Evolutionary conservation across 345 rosid species (phyloP).

Genomic region (Camelina laxa): DNA sequence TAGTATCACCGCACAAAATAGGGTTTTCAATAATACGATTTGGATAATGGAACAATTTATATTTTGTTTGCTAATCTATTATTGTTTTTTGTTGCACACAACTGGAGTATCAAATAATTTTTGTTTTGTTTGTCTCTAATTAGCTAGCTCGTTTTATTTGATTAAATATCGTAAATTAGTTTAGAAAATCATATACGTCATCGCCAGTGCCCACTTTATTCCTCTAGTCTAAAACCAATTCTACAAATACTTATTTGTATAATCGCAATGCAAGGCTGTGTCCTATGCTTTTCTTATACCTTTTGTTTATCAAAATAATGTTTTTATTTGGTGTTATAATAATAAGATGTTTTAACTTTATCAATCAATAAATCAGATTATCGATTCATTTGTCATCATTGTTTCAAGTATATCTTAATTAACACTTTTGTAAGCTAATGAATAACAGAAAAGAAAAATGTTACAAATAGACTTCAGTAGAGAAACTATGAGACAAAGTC

Average conservation of each 20-base stretch:
- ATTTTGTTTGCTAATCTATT: neutral
- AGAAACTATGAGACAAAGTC: neutral
- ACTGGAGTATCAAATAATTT: neutral
- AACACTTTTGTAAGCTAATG: too few species aligned
- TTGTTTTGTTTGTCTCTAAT: neutral
- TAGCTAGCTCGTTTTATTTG: neutral
- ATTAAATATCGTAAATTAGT: neutral
- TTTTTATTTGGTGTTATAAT: too few species aligned
- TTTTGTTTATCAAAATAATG: neutral
- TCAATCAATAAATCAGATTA: too few species aligned
- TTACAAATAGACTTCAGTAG: neutral
- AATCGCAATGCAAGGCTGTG: constrained; percentile 18
- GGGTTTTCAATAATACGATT: neutral
- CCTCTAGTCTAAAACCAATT: neutral
- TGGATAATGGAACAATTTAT: neutral
- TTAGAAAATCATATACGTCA: constrained; percentile 23
- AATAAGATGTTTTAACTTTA: too few species aligned
- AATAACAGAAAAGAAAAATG: neutral
- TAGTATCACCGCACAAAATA: neutral
- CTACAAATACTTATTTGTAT: neutral
- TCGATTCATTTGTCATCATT: too few species aligned
- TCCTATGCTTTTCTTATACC: neutral
- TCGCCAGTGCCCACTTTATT: constrained; percentile 24
- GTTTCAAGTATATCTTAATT: too few species aligned
- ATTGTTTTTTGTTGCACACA: constrained; percentile 2